phyloP scores from a whole-genome alignment of 768 basidiomycete genomes.

The Suillus hirtellus region DNA sequence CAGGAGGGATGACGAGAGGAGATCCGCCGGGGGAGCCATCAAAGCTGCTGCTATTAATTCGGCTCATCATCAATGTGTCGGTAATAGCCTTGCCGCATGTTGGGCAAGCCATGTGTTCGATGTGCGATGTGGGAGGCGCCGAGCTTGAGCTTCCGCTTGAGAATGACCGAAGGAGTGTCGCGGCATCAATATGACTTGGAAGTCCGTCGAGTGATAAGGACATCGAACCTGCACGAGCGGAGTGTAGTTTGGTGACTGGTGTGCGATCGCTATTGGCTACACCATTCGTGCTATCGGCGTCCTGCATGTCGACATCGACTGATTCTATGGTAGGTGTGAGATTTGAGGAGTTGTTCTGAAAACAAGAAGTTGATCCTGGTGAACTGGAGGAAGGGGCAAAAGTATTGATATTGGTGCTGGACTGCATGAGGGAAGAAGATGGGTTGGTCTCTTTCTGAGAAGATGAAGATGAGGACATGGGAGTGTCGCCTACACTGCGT shows the following conservation, averaged over 20 bases:
- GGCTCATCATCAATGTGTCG: slow-evolving; percentile 41
- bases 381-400: slow-evolving; percentile 3
- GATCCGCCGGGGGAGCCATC: slow-evolving; percentile 31
- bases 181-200: slow-evolving; percentile 37
- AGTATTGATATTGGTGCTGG: slow-evolving; percentile 18
- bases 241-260: slow-evolving; percentile 26
- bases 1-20: slow-evolving; percentile 51
- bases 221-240: slow-evolving; percentile 40
- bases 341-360: slow-evolving; percentile 1
- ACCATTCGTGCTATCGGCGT: slow-evolving; percentile 28
- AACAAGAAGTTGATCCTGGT: slow-evolving; percentile 1
- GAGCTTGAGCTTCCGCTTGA: slow-evolving; percentile 38
- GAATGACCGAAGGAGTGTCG: slow-evolving; percentile 32
- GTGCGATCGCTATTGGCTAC: slow-evolving; percentile 25
- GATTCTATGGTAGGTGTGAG: background rate
- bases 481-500: slow-evolving; percentile 39
- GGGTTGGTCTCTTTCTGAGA: slow-evolving; percentile 29
- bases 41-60: slow-evolving; percentile 25
- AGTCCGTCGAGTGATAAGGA: slow-evolving; percentile 55
- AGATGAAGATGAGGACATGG: slow-evolving; percentile 30
- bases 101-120: slow-evolving; percentile 48
- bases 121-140: slow-evolving; percentile 44
- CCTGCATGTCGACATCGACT: slow-evolving; percentile 31
- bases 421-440: slow-evolving; percentile 25
- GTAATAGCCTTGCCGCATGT: slow-evolving; percentile 55